phyloP scores from a whole-genome alignment of 2,329 filamentous ascomycete species.

The Fusarium clavum region DNA sequence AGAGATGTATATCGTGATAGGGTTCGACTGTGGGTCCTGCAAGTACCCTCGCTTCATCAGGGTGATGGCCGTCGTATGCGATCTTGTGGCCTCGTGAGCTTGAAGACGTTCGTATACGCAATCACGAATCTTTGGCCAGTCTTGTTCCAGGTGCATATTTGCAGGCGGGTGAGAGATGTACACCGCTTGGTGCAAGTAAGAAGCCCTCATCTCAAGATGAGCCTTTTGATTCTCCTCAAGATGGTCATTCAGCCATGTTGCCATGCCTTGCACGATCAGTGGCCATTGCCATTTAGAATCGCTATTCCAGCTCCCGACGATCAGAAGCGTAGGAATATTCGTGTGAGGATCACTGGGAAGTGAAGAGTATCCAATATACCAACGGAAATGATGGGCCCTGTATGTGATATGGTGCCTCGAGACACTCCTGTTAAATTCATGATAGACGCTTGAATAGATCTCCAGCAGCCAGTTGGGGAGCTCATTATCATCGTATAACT shows the following conservation, averaged over 20 bases:
- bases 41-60: background rate
- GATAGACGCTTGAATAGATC: background rate
- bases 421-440: background rate
- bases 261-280: background rate
- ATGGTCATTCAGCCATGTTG: background rate
- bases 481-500: background rate
- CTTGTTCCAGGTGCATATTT: background rate
- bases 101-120: background rate
- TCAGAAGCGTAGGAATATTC: background rate
- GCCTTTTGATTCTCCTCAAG: background rate
- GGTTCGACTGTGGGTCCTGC: background rate
- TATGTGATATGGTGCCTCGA: background rate
- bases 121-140: background rate
- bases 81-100: background rate
- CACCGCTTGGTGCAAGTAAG: background rate
- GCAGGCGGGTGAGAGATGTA: background rate
- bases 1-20: constrained; percentile 2
- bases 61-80: background rate
- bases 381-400: background rate
- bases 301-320: background rate
- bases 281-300: background rate
- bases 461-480: background rate
- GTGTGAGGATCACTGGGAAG: background rate
- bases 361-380: background rate
- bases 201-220: background rate